Percentiles rank a stretch among this genome's conserved stretches.
Evolutionary conservation across 371 early-diverging fungal genomes (phyloP).

Genomic region (Apophysomyces variabilis): DNA sequence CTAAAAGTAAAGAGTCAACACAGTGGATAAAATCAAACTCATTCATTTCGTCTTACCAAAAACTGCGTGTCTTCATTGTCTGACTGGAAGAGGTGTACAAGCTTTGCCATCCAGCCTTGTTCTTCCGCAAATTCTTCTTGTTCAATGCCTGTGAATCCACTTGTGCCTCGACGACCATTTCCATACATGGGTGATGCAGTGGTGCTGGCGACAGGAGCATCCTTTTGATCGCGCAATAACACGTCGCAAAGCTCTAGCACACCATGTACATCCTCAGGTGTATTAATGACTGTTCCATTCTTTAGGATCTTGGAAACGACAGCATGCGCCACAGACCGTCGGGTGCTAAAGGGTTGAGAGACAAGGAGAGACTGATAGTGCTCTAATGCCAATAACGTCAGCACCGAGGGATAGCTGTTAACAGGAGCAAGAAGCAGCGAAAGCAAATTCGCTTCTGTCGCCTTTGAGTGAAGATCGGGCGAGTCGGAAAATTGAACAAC

Average conservation of each 20-base stretch:
- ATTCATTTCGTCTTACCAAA: constrained; percentile 42
- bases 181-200: constrained; percentile 27
- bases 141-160: constrained; percentile 49
- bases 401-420: constrained; percentile 67
- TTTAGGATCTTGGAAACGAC: constrained; percentile 71
- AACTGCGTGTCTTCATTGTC: constrained; percentile 78
- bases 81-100: constrained; percentile 80
- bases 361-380: constrained; percentile 82
- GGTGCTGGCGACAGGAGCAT: constrained; percentile 43
- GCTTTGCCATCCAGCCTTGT: constrained; percentile 81
- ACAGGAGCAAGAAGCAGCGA: constrained; percentile 76
- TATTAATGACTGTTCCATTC: constrained; percentile 68
- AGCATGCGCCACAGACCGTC: constrained; percentile 81
- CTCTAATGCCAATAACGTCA: constrained; percentile 61
- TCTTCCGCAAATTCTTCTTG: constrained; percentile 82
- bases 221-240: constrained; percentile 79
- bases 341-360: constrained; percentile 78
- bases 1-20: constrained; percentile 24
- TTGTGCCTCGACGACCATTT: constrained; percentile 23
- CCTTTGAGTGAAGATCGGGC: constrained; percentile 65
- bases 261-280: constrained; percentile 82
- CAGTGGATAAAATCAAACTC: background rate
- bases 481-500: constrained; percentile 53
- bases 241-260: constrained; percentile 83
- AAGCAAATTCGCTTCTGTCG: constrained; percentile 65